Percentiles rank a stretch among this genome's conserved stretches.
These are phyloP conservation scores for Phoenix dactylifera DNA, from an alignment of 176 grass and related monocot species.

Conservation along the genomic window DNA sequence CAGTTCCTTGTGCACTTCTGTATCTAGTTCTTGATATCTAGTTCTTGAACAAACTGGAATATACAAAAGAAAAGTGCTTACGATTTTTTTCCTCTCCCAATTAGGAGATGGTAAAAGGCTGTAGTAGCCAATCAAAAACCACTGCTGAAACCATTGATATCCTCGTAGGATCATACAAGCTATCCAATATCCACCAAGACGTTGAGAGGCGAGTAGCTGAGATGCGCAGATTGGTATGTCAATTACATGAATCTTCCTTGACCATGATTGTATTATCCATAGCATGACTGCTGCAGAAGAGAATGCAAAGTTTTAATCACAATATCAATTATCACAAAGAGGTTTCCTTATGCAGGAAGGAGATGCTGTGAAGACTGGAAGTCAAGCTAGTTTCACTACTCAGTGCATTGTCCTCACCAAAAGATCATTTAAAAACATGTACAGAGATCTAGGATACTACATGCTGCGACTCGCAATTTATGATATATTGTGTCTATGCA, in stretches of 20 bases:
- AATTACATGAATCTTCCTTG: neutral
- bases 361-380: constrained; percentile 22
- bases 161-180: constrained; percentile 21
- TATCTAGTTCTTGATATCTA: too few relatives aligned
- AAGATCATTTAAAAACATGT: constrained; percentile 46
- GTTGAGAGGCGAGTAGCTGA: constrained; percentile 18
- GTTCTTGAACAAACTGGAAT: too few relatives aligned
- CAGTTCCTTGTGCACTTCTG: too few relatives aligned
- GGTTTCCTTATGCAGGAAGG: constrained; percentile 14
- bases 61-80: neutral
- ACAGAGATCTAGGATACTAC: constrained; percentile 47
- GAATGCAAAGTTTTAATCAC: neutral
- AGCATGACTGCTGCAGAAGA: neutral
- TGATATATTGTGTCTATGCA: constrained; percentile 24
- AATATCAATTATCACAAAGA: neutral
- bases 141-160: constrained; percentile 34
- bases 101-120: constrained; percentile 26
- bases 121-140: constrained; percentile 13
- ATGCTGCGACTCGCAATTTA: constrained; percentile 47
- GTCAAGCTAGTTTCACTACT: constrained; percentile 24
- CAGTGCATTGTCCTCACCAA: constrained; percentile 36
- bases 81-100: too few relatives aligned
- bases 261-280: neutral
- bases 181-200: constrained; percentile 11
- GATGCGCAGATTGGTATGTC: constrained; percentile 23